phyloP scores from a whole-genome alignment of 352 stramenopile species.

The Phytophthora chlamydospora region DNA sequence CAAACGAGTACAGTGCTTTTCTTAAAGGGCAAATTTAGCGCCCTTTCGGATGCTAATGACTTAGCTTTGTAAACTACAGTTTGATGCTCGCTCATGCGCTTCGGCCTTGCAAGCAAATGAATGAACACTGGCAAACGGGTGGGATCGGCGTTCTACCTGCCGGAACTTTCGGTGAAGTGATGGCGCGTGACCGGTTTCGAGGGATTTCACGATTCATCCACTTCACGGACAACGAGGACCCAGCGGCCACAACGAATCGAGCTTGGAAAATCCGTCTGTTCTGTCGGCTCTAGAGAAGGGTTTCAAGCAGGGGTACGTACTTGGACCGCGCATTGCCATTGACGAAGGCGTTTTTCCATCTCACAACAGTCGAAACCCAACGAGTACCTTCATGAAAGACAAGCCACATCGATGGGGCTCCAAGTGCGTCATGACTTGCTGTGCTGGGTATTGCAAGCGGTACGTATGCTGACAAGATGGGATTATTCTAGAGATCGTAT shows the following conservation, averaged over 20 bases:
- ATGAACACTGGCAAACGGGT: not conserved
- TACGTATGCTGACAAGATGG: not conserved
- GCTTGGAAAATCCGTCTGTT: slow-evolving; percentile 11
- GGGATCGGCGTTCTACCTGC: not conserved
- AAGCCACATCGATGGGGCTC: not conserved
- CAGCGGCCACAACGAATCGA: not conserved
- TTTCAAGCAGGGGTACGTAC: slow-evolving; percentile 2
- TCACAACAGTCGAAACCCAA: slow-evolving; percentile 1
- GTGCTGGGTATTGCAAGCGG: slow-evolving; percentile 12
- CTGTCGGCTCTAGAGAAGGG: slow-evolving; percentile 3
- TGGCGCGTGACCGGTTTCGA: slow-evolving; percentile 6
- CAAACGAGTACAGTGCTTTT: too few species aligned
- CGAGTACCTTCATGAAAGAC: not conserved
- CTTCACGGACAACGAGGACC: slow-evolving; percentile 1
- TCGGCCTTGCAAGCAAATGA: not conserved
- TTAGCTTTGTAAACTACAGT: too few species aligned
- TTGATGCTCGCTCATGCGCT: not conserved
- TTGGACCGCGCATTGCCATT: not conserved
- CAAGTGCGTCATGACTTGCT: slow-evolving; percentile 17
- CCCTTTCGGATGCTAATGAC: too few species aligned
- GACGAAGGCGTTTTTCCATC: slow-evolving; percentile 7
- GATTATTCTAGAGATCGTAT: not conserved
- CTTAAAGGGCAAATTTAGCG: too few species aligned
- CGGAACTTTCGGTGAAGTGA: slow-evolving; percentile 4
- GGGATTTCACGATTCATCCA: slow-evolving; percentile 5